Percentiles rank a stretch among this genome's conserved stretches.
Evolutionary conservation across 1,284 basidiomycete species (phyloP).

Genomic region (Austroboletus novae-zelandiae): DNA sequence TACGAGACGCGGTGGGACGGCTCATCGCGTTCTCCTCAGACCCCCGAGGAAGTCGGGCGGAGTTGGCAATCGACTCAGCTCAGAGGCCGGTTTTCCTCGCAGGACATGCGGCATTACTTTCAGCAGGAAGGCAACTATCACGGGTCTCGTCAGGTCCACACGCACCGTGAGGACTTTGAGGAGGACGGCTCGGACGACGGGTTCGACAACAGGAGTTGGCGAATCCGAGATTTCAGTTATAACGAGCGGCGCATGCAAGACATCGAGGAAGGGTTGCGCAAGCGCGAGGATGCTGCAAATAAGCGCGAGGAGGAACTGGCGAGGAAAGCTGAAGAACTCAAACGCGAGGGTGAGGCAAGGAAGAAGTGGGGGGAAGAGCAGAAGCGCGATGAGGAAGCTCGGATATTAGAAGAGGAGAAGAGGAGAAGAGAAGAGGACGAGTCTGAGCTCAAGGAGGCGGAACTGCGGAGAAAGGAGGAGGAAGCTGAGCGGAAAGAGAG

Average conservation of each 20-base stretch:
- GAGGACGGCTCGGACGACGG: constrained; percentile 36
- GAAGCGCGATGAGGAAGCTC: constrained; percentile 21
- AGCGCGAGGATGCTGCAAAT: constrained; percentile 33
- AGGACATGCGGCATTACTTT: constrained; percentile 29
- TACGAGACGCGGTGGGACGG: constrained; percentile 30
- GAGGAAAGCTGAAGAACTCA: constrained; percentile 28
- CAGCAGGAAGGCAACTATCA: constrained; percentile 19
- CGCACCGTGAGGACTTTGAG: constrained; percentile 29
- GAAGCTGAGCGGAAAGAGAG: constrained; percentile 24
- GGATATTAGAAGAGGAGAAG: constrained; percentile 17
- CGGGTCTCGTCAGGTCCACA: constrained; percentile 20
- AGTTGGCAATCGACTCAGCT: constrained; percentile 33
- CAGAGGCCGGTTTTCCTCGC: constrained; percentile 25
- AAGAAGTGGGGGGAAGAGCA: constrained; percentile 3
- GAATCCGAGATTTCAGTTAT: constrained; percentile 26
- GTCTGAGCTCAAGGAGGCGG: constrained; percentile 24
- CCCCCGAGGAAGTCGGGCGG: constrained; percentile 26
- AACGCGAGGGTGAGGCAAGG: constrained; percentile 27
- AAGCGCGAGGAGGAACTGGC: constrained; percentile 26
- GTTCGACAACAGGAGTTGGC: constrained; percentile 30
- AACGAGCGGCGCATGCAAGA: constrained; percentile 32
- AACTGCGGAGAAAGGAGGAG: constrained; percentile 32
- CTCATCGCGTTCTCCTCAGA: constrained; percentile 29
- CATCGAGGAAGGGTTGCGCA: constrained; percentile 27
- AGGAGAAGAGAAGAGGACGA: constrained; percentile 23